Evolutionary conservation across 1,139 yeast genomes (phyloP).

Genomic region (Debaryomyces fabryi): DNA sequence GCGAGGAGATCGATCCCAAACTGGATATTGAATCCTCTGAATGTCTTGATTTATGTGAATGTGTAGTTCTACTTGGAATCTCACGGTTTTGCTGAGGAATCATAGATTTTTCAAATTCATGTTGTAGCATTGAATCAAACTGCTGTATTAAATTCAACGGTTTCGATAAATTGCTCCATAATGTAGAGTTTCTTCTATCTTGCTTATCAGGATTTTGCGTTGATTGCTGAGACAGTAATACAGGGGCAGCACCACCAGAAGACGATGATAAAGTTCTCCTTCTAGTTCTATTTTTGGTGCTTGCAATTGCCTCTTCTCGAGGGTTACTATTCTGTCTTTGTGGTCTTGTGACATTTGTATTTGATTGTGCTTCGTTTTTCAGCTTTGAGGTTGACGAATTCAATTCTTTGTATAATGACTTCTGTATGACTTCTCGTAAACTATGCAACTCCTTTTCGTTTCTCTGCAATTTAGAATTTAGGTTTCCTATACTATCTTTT

Average conservation of each 20-base stretch:
- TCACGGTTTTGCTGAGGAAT: slow-evolving; percentile 16
- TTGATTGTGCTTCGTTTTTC: neutral
- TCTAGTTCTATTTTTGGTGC: slow-evolving; percentile 27
- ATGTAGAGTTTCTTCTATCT: slow-evolving; percentile 23
- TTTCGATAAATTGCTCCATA: slow-evolving; percentile 50
- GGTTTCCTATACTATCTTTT: slow-evolving; percentile 48
- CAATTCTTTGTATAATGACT: slow-evolving; percentile 41
- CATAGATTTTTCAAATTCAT: slow-evolving; percentile 62
- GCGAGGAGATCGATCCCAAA: slow-evolving; percentile 27
- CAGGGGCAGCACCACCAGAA: slow-evolving; percentile 5
- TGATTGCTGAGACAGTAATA: neutral
- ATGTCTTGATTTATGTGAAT: neutral
- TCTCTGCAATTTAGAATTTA: slow-evolving; percentile 34
- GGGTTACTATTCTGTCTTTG: slow-evolving; percentile 33
- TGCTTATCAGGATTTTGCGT: slow-evolving; percentile 1
- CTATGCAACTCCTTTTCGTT: slow-evolving; percentile 52
- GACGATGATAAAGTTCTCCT: slow-evolving; percentile 25
- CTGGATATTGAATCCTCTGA: slow-evolving; percentile 25
- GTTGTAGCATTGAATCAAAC: slow-evolving; percentile 66
- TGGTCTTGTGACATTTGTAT: slow-evolving; percentile 13
- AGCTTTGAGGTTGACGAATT: slow-evolving; percentile 11
- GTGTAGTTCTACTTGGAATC: neutral
- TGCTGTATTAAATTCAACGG: slow-evolving; percentile 69
- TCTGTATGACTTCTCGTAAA: slow-evolving; percentile 45
- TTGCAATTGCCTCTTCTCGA: slow-evolving; percentile 39